Evolutionary conservation across 768 basidiomycete genomes (phyloP).

Genomic region (Lentinus tigrinus): DNA sequence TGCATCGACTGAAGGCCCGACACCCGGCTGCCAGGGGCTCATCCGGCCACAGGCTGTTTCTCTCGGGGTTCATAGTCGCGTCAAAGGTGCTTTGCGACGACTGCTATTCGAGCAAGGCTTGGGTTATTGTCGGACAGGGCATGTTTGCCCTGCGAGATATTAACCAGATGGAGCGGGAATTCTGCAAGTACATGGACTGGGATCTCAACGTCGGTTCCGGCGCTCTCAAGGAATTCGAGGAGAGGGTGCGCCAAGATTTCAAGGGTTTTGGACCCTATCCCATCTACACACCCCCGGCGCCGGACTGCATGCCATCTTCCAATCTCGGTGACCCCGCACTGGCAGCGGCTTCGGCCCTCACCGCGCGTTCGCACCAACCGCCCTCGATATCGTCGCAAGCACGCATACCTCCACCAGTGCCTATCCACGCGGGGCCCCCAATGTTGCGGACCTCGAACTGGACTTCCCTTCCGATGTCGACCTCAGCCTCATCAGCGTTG

Average conservation of each 20-base stretch:
- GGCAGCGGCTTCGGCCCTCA: slow-evolving; percentile 23
- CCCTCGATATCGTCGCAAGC: slow-evolving; percentile 10
- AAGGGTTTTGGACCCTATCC: slow-evolving; percentile 56
- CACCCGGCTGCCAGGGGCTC: slow-evolving; percentile 90
- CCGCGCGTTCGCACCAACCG: slow-evolving; percentile 14
- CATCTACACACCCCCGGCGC: slow-evolving; percentile 55
- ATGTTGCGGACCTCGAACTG: slow-evolving; percentile 17
- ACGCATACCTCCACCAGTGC: slow-evolving; percentile 21
- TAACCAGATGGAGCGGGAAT: slow-evolving; percentile 96
- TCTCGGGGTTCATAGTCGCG: slow-evolving; percentile 91
- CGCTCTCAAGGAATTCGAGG: slow-evolving; percentile 61
- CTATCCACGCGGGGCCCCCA: slow-evolving; percentile 2
- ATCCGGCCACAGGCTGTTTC: slow-evolving; percentile 86
- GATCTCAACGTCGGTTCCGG: slow-evolving; percentile 72
- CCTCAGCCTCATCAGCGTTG: neutral
- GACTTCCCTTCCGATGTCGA: slow-evolving; percentile 29
- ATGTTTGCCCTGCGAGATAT: slow-evolving; percentile 78
- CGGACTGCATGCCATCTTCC: too few relatives aligned
- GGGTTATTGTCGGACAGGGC: slow-evolving; percentile 62
- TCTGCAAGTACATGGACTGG: slow-evolving; percentile 94
- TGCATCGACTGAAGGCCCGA: slow-evolving; percentile 85
- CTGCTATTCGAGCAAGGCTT: slow-evolving; percentile 68
- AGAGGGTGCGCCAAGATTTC: slow-evolving; percentile 61
- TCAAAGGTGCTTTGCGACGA: slow-evolving; percentile 73
- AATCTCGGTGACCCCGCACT: slow-evolving; percentile 30